phyloP scores from a whole-genome alignment of 495 filamentous ascomycete species.

The Aspergillus coremiiformis region DNA sequence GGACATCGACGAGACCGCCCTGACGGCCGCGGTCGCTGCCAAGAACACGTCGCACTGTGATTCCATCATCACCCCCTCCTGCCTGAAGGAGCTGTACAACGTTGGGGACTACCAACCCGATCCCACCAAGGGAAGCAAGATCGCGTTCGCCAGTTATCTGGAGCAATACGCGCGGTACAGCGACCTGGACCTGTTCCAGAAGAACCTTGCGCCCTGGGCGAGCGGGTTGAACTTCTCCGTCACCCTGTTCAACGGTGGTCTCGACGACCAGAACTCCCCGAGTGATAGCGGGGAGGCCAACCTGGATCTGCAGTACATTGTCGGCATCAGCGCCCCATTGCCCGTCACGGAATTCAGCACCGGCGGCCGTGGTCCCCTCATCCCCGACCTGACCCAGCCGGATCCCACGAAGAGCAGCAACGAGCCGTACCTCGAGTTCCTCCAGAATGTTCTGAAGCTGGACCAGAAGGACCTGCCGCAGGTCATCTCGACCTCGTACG shows the following conservation, averaged over 20 bases:
- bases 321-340: conserved; percentile 50
- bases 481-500: conserved; percentile 72
- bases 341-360: conserved; percentile 62
- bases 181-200: conserved; percentile 52
- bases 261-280: conserved; percentile 44
- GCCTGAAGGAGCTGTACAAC: conserved; percentile 54
- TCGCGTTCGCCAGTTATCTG: conserved; percentile 62
- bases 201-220: conserved; percentile 46
- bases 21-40: conserved; percentile 11
- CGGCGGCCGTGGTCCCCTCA: conserved; percentile 53
- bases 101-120: conserved; percentile 45
- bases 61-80: conserved; percentile 49
- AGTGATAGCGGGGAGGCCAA: conserved; percentile 58
- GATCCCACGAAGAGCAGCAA: conserved; percentile 49
- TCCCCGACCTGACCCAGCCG: conserved; percentile 56
- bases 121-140: conserved; percentile 31
- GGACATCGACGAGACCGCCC: conserved; percentile 15
- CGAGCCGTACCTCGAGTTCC: conserved; percentile 70
- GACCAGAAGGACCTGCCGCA: conserved; percentile 54
- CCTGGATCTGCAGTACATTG: conserved; percentile 65
- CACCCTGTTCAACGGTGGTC: conserved; percentile 49
- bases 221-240: conserved; percentile 57
- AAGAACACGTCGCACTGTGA: conserved; percentile 30
- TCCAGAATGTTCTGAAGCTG: conserved; percentile 51
- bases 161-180: conserved; percentile 57